These are phyloP conservation scores for Toxicodendron radicans DNA, from an alignment of 345 rosid species.

Conservation along the genomic window DNA sequence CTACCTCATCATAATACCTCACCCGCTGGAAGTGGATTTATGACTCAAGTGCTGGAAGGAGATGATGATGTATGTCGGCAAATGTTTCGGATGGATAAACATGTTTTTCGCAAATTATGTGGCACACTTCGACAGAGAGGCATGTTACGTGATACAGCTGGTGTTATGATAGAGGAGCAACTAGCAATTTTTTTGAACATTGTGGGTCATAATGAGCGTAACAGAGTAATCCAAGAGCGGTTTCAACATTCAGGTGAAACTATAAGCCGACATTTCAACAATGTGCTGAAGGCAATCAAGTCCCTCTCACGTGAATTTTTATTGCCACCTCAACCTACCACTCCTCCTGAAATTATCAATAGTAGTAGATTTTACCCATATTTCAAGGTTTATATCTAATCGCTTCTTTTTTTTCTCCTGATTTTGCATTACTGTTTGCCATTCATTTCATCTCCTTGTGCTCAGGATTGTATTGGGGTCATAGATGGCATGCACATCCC, in stretches of 20 bases:
- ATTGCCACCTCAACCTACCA: constrained; percentile 39
- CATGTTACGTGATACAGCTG: constrained; percentile 63
- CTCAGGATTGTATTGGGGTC: constrained; percentile 79
- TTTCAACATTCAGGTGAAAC: constrained; percentile 86
- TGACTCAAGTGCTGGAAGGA: constrained; percentile 55
- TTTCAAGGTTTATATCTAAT: constrained; percentile 53
- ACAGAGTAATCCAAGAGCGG: constrained; percentile 73
- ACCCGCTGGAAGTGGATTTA: constrained; percentile 42
- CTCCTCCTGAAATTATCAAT: constrained; percentile 45
- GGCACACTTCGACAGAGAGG: constrained; percentile 53
- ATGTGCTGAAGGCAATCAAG: constrained; percentile 77
- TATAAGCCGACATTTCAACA: constrained; percentile 78
- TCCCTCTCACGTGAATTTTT: constrained; percentile 65
- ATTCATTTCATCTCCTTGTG: constrained; percentile 21
- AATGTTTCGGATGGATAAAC: constrained; percentile 78
- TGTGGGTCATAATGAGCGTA: constrained; percentile 75
- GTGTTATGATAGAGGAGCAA: constrained; percentile 76
- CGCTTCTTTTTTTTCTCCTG: background rate
- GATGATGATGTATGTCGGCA: constrained; percentile 56
- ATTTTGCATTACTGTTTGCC: background rate
- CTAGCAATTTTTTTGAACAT: constrained; percentile 76
- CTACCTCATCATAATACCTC: constrained; percentile 38
- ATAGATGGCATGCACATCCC: constrained; percentile 72
- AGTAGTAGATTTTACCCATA: constrained; percentile 65
- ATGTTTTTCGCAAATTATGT: constrained; percentile 61